A percentile compares a stretch with the other conserved stretches of the same genome.
Evolutionary conservation across 805 yeast genomes (phyloP).

Genomic region (Zygotorulaspora florentina): DNA sequence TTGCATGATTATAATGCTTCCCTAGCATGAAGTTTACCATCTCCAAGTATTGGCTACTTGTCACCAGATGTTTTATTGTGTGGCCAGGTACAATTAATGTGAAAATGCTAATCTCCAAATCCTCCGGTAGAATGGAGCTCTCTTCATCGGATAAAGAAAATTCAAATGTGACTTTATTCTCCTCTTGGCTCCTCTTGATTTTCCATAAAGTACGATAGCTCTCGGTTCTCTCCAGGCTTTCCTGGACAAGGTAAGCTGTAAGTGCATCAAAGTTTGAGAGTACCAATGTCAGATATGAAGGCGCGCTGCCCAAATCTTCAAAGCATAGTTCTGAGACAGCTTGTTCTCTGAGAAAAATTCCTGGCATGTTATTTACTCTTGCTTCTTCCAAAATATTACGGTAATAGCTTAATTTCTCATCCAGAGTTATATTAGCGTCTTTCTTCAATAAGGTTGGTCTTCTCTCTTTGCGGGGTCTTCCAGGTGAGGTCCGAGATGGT

Average conservation of each 20-base stretch:
- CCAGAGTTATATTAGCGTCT: slow-evolving; percentile 11
- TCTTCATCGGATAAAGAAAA: slow-evolving; percentile 14
- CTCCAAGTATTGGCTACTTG: slow-evolving; percentile 21
- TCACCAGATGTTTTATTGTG: slow-evolving; percentile 15
- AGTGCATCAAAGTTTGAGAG: slow-evolving; percentile 10
- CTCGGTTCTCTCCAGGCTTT: background rate
- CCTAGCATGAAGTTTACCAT: slow-evolving; percentile 20
- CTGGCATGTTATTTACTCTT: slow-evolving; percentile 6
- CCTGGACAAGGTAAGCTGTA: slow-evolving; percentile 2
- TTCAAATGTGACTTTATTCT: slow-evolving; percentile 9
- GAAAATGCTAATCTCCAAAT: slow-evolving; percentile 14
- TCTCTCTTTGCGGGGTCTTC: slow-evolving; percentile 11
- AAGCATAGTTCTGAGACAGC: slow-evolving; percentile 14
- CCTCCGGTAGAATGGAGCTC: slow-evolving; percentile 4
- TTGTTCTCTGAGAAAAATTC: slow-evolving; percentile 14
- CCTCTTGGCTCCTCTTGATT: slow-evolving; percentile 13
- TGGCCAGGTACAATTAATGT: slow-evolving; percentile 12
- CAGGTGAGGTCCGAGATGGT: slow-evolving; percentile 1
- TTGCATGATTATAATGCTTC: slow-evolving; percentile 13
- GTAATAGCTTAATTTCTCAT: slow-evolving; percentile 10
- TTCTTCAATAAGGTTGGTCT: slow-evolving; percentile 13
- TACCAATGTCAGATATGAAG: slow-evolving; percentile 6
- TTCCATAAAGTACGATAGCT: slow-evolving; percentile 20
- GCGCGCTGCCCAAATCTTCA: slow-evolving; percentile 6
- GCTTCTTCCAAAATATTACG: slow-evolving; percentile 7